Conservation (phyloP, 768 basidiomycete species). For the Trametes cinnabarina region DNA sequence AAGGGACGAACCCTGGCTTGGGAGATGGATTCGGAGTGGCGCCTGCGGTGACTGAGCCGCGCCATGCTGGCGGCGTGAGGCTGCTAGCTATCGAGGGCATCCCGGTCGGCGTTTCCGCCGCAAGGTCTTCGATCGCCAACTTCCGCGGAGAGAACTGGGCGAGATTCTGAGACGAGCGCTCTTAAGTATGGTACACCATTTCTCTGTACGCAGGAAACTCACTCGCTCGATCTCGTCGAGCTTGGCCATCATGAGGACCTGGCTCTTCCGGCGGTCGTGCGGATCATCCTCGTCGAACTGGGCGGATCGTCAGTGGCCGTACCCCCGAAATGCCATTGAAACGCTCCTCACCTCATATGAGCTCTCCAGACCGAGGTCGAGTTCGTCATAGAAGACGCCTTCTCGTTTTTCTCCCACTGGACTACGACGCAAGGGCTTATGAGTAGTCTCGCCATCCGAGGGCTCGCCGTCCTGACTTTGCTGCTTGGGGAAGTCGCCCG, state of each 20-base stretch:
- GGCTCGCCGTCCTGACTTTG: neutral
- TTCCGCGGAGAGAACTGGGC: constrained; percentile 28
- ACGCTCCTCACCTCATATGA: constrained; percentile 38
- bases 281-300: constrained; percentile 73
- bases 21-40: constrained; percentile 11
- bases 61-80: constrained; percentile 17
- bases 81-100: constrained; percentile 16
- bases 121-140: constrained; percentile 23
- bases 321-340: constrained; percentile 14
- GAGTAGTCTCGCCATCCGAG: constrained; percentile 18
- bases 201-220: constrained; percentile 20
- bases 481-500: neutral
- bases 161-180: constrained; percentile 19
- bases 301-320: constrained; percentile 20
- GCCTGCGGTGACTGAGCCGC: neutral
- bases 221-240: constrained; percentile 80
- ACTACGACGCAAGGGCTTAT: constrained; percentile 29
- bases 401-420: constrained; percentile 44
- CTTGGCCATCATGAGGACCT: constrained; percentile 69
- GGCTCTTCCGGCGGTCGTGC: constrained; percentile 71
- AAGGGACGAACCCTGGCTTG: constrained; percentile 19
- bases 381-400: constrained; percentile 45
- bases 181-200: neutral
- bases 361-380: constrained; percentile 45
- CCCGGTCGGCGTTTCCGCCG: constrained; percentile 19